Base-by-base conservation (phyloP, 345 rosid genomes). In the Eucalyptus camaldulensis region DNA sequence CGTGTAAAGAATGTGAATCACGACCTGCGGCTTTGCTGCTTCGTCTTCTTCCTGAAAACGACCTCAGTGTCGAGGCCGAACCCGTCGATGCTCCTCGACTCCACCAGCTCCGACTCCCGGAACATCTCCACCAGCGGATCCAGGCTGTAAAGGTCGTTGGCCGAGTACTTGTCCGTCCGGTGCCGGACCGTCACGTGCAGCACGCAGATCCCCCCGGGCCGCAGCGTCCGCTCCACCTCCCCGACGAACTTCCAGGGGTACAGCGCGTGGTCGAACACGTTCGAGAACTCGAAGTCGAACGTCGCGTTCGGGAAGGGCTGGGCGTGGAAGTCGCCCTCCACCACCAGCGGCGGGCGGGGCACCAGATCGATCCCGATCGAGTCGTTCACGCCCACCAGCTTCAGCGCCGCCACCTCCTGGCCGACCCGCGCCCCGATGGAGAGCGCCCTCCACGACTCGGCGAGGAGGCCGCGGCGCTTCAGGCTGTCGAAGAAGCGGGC, bases 11-110 rank as follows among this genome's bases (percentile, higher is more conserved):
- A 21, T 21, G 47, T 11, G 47, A 40, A 6, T 76, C 25, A 76
- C 13, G 85, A 40, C 85, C 85, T 76, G 85, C 47, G 85, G 24
- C 24, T 40, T 76, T 40, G 85, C 69, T 62, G 15, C 47, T 69
- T 69, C 44, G 0, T 31, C 81, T 76, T 95, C 94, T 95, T 97
- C 62, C 94, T 88, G 31, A 97, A 96, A 49, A 94, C 99, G 37
- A 96, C 93, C 91, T 97, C 99, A 8, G 98, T 97, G 86, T 97
- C 99, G 92, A 97, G 93, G 27, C 99, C 99, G 88, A 97, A 96
- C 33, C 99, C 99, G 89, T 97, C 99, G 87, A 97, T 94, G 89
- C 91, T 94, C 92, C 98, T 92, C 49, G 93, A 89, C 67, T 92
- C 91, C 12, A 97, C 94, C 81, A 97, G 50, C 89, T 96, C 92